Conservation (phyloP, 2,329 filamentous ascomycete genomes). For the Albifimbria verrucaria region DNA sequence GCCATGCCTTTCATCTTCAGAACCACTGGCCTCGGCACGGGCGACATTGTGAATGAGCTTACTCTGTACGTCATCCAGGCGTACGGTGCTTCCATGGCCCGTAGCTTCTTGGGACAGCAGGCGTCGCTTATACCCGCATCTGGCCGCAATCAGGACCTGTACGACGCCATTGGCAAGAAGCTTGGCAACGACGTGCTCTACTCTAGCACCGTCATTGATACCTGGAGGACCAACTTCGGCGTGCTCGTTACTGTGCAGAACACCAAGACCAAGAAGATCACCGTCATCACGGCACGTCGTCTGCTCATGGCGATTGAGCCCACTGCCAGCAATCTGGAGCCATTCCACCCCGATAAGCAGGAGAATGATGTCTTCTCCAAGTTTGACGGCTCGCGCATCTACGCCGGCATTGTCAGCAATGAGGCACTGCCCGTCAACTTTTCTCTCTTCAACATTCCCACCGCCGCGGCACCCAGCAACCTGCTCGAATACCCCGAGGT, state of each 20-base stretch:
- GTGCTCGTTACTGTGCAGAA: slow-evolving; percentile 23
- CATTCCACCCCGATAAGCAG: slow-evolving; percentile 25
- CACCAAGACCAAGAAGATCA: slow-evolving; percentile 16
- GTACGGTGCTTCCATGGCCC: slow-evolving; percentile 31
- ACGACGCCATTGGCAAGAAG: slow-evolving; percentile 29
- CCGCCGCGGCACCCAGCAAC: slow-evolving; percentile 14
- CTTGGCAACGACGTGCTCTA: slow-evolving; percentile 34
- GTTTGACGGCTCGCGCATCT: slow-evolving; percentile 29
- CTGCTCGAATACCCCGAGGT: slow-evolving; percentile 14
- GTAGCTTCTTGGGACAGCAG: slow-evolving; percentile 24
- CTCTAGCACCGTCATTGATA: slow-evolving; percentile 27
- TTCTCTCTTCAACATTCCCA: slow-evolving; percentile 18
- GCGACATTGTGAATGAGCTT: slow-evolving; percentile 38
- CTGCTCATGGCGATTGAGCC: slow-evolving; percentile 35
- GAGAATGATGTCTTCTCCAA: slow-evolving; percentile 30
- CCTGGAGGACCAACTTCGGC: slow-evolving; percentile 22
- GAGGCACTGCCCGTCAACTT: slow-evolving; percentile 17
- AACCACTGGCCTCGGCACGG: slow-evolving; percentile 39
- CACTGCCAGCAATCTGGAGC: slow-evolving; percentile 23
- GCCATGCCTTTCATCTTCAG: slow-evolving; percentile 37
- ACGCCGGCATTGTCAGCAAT: slow-evolving; percentile 26
- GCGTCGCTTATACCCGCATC: slow-evolving; percentile 29
- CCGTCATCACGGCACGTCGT: slow-evolving; percentile 27
- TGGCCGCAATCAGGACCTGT: slow-evolving; percentile 36
- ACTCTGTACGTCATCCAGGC: slow-evolving; percentile 44